Evolutionary conservation across 768 basidiomycete species (phyloP), one percentile per base, ranked within the genome.

Genomic region (Cystofilobasidium capitatum): DNA sequence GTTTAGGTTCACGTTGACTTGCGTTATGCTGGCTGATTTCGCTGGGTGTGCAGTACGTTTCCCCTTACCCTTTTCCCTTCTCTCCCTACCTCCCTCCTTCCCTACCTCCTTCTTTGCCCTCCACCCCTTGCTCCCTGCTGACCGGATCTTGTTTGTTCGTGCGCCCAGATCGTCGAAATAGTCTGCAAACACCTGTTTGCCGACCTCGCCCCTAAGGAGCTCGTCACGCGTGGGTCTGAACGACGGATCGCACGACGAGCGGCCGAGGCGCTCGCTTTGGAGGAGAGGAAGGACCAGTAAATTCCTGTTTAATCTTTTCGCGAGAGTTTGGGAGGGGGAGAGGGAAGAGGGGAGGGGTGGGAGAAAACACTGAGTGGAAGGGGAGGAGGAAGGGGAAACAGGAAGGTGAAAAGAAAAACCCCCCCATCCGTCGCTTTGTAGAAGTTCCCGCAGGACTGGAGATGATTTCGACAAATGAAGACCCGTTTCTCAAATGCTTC

Each of bases 111-210:
- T 20, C n/a, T 55, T 9, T 14, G 17, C 14, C 51, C 13, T 31
- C 6, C 24, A n/a, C 24, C 49, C 49, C 17, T 24, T 5, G 24
- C 24, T 5, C 49, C 49, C 17, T 29, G 24, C 31, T 29, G 49
- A 5, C 16, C 51, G 20, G 29, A 2, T 13, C 51, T 42, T 17
- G 49, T 33, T 7, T 55, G 13, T 9, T 26, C 24, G n/a, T 10
- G n/a, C 44, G 17, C 51, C 16, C 31, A 55, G 51, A 37, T 86
- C 57, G 82, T 96, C 58, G 93, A 99, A 76, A 81, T 81, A 59
- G 75, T 80, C 9, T 92, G 91, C 81, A 98, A 97, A 77, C 79
- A 81, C 58, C 76, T 93, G 35, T 94, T 98, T 76, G 91, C 92
- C 14, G 85, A 89, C 72, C 80, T 94, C 24, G 87, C 90, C 74